phyloP scores from a whole-genome alignment of 2,329 filamentous ascomycete genomes.

The Venturia asperata region DNA sequence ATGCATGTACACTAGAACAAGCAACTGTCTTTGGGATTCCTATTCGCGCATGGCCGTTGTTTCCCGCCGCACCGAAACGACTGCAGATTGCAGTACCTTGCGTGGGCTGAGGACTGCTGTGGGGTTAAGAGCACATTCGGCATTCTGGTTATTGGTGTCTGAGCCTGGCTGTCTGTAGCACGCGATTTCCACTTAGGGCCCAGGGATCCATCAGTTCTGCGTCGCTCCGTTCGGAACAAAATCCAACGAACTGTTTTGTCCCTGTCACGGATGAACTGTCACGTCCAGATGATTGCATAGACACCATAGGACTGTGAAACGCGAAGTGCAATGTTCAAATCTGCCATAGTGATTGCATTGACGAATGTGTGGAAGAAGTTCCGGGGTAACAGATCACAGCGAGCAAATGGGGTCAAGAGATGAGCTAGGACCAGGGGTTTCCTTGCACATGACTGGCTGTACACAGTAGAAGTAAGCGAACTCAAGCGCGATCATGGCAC shows the following conservation, averaged over 20 bases:
- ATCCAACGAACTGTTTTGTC: background rate
- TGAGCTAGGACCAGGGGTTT: background rate
- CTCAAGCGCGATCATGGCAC: background rate
- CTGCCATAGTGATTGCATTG: background rate
- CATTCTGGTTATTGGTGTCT: too few species aligned
- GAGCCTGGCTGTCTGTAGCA: background rate
- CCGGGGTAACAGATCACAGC: background rate
- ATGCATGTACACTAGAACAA: conserved; percentile 6
- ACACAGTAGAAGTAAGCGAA: too few species aligned
- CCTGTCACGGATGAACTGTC: background rate
- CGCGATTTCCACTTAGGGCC: background rate
- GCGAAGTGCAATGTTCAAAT: background rate
- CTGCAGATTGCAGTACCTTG: conserved; percentile 2
- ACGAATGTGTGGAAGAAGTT: background rate
- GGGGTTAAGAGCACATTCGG: background rate
- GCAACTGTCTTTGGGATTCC: background rate
- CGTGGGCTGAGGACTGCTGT: background rate
- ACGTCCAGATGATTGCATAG: background rate
- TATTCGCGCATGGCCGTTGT: background rate
- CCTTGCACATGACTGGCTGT: too few species aligned
- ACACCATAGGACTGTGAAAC: background rate
- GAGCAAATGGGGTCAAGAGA: background rate
- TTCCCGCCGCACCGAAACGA: background rate
- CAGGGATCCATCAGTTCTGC: background rate
- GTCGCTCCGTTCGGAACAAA: background rate